Conservation (phyloP, 768 basidiomycete genomes). For the Leccinum imitatum region DNA sequence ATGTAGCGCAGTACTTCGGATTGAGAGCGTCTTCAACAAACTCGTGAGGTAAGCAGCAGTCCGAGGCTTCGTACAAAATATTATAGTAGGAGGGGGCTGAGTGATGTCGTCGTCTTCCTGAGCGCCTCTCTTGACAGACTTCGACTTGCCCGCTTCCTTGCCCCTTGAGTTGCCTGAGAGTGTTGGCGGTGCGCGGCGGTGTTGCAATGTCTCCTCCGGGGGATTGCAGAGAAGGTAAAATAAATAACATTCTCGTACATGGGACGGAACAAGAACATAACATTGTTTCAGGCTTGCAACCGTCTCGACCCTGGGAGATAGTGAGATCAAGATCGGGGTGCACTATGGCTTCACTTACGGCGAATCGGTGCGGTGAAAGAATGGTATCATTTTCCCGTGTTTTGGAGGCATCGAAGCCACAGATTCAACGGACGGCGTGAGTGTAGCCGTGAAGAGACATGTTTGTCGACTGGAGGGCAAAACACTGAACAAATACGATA, state of each 20-base stretch:
- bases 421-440: conserved; percentile 82
- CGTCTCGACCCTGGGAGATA: conserved; percentile 69
- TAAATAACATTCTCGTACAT: conserved; percentile 90
- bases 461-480: conserved; percentile 91
- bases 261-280: conserved; percentile 91
- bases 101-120: conserved; percentile 50
- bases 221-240: conserved; percentile 88
- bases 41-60: conserved; percentile 88
- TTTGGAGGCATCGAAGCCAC: conserved; percentile 71
- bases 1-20: conserved; percentile 88
- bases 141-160: conserved; percentile 36
- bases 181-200: conserved; percentile 65
- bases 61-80: conserved; percentile 83
- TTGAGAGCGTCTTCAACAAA: conserved; percentile 72
- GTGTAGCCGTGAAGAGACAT: conserved; percentile 93
- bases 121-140: conserved; percentile 31
- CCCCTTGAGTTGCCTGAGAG: conserved; percentile 17
- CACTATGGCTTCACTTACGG: conserved; percentile 47
- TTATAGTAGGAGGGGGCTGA: conserved; percentile 93
- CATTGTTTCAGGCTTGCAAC: conserved; percentile 85
- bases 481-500: conserved; percentile 70
- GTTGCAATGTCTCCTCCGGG: conserved; percentile 69
- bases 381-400: conserved; percentile 82
- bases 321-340: not conserved
- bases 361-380: conserved; percentile 77